These are phyloP conservation scores for Sporisorium iseilematis-ciliati DNA, from an alignment of 1,284 basidiomycete species.

Conservation along the genomic window DNA sequence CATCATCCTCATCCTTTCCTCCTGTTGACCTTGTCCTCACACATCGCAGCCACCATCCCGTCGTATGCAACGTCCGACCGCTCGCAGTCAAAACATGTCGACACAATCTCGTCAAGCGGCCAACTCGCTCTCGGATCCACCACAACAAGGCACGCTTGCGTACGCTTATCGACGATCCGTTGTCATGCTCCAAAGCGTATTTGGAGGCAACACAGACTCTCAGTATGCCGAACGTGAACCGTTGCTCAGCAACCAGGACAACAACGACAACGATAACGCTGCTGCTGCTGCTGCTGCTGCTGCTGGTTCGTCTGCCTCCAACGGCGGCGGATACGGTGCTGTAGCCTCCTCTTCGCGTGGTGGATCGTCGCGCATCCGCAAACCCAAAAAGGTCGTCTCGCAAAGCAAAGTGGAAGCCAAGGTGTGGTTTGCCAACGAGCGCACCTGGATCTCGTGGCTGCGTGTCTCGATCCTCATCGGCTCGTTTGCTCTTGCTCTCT, in stretches of 20 bases:
- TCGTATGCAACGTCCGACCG: not conserved
- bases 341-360: slow-evolving; percentile 25
- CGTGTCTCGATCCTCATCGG: slow-evolving; percentile 87
- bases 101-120: slow-evolving; percentile 32
- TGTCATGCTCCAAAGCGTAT: slow-evolving; percentile 54
- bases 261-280: not conserved
- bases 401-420: slow-evolving; percentile 68
- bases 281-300: not conserved
- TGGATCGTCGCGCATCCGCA: slow-evolving; percentile 50
- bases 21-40: not conserved
- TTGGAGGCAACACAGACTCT: slow-evolving; percentile 44
- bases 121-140: slow-evolving; percentile 43
- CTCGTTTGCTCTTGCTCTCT: slow-evolving; percentile 86
- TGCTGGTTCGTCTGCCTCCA: slow-evolving; percentile 12
- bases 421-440: slow-evolving; percentile 70
- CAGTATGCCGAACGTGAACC: slow-evolving; percentile 58
- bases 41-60: not conserved
- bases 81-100: slow-evolving; percentile 19
- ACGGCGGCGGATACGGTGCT: slow-evolving; percentile 37
- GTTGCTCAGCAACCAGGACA: slow-evolving; percentile 30
- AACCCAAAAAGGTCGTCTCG: slow-evolving; percentile 73
- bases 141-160: slow-evolving; percentile 52
- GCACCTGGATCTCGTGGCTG: slow-evolving; percentile 88
- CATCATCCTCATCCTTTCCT: not conserved
- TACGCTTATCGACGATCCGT: slow-evolving; percentile 59